phyloP scores from a whole-genome alignment of 2,329 filamentous ascomycete species.

The Cladosporium sphaerospermum region DNA sequence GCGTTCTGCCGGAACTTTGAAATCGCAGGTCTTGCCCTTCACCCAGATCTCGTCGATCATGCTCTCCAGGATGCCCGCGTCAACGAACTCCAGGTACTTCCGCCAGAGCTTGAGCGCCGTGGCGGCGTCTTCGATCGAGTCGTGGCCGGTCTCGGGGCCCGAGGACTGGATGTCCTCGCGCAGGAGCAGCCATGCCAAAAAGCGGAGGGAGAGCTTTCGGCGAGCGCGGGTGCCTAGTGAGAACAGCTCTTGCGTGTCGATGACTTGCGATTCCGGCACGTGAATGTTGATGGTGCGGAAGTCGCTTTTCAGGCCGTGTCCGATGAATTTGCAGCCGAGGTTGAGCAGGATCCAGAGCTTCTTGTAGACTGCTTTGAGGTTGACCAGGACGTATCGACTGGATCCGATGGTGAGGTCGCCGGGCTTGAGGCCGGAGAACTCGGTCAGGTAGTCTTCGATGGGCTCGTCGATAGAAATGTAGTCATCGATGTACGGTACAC shows the following conservation, averaged over 20 bases:
- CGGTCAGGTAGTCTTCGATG: constrained; percentile 91
- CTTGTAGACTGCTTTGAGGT: constrained; percentile 90
- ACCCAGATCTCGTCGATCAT: constrained; percentile 84
- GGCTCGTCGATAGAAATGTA: constrained; percentile 89
- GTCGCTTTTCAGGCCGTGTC: constrained; percentile 88
- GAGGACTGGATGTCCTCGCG: constrained; percentile 91
- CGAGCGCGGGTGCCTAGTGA: constrained; percentile 67
- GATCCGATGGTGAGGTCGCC: constrained; percentile 74
- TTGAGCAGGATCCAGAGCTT: constrained; percentile 97
- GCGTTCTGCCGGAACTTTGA: constrained; percentile 30
- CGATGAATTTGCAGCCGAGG: constrained; percentile 86
- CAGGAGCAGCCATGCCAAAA: constrained; percentile 83
- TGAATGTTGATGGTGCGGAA: constrained; percentile 98
- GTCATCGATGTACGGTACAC: constrained; percentile 89
- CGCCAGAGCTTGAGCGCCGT: constrained; percentile 84
- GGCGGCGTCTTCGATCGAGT: constrained; percentile 89
- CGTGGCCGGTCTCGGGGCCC: constrained; percentile 57
- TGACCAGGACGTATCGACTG: constrained; percentile 76
- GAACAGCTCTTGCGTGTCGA: constrained; percentile 91
- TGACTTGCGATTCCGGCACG: constrained; percentile 80
- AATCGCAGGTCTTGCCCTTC: constrained; percentile 51
- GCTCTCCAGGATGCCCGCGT: constrained; percentile 73
- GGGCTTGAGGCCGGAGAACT: constrained; percentile 83
- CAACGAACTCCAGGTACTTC: constrained; percentile 83
- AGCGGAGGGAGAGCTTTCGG: constrained; percentile 84